Conservation (phyloP, 23 red algal species). For the Gracilaria vermiculophylla region DNA sequence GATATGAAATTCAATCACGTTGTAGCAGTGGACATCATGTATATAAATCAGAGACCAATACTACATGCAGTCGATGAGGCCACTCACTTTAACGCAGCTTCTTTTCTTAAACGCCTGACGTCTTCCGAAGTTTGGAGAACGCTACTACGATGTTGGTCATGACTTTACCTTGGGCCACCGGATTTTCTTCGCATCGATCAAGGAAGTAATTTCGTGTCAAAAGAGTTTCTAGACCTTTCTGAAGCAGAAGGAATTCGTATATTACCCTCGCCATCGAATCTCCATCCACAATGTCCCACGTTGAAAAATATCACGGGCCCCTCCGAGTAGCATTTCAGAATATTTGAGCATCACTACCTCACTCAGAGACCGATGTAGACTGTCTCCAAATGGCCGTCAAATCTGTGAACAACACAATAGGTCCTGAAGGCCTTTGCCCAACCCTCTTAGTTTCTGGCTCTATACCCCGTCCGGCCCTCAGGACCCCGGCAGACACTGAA, state of each 20-base stretch:
- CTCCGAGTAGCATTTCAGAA: constrained; percentile 1
- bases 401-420: constrained; percentile 5
- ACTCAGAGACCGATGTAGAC: not conserved
- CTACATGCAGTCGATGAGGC: constrained; percentile 32
- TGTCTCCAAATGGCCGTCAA: constrained; percentile 4
- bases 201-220: too few relatives aligned
- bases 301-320: constrained; percentile 4
- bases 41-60: not conserved
- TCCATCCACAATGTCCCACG: constrained; percentile 32
- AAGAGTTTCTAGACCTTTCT: too few relatives aligned
- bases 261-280: constrained; percentile 12
- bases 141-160: constrained; percentile 3
- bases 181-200: constrained; percentile 18
- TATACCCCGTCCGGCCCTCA: not conserved
- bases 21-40: constrained; percentile 37
- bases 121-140: constrained; percentile 28
- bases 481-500: not conserved
- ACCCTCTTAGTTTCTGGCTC: constrained; percentile 8
- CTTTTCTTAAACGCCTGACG: not conserved
- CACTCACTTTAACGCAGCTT: constrained; percentile 28
- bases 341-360: not conserved
- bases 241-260: too few relatives aligned
- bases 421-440: constrained; percentile 24
- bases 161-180: constrained; percentile 5
- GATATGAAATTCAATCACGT: constrained; percentile 35